Conservation (phyloP, 2,329 filamentous ascomycete species). For the Fusarium torreyae region DNA sequence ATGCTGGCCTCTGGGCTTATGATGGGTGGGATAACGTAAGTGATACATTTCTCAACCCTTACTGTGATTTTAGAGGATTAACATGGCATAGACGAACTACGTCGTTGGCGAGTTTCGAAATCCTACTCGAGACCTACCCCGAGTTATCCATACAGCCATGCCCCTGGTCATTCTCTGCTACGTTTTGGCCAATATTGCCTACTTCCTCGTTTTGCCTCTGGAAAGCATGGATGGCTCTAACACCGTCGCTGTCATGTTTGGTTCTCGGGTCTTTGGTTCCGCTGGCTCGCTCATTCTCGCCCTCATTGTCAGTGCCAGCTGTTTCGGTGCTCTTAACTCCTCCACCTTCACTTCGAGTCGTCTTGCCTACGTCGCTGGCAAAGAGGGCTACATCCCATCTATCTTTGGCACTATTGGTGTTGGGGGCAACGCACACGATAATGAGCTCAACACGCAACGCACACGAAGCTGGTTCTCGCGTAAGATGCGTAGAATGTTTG, state of each 20-base stretch:
- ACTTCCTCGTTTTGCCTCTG: slow-evolving; percentile 92
- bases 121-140: slow-evolving; percentile 88
- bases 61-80: not conserved
- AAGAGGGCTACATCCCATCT: slow-evolving; percentile 91
- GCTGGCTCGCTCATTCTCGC: slow-evolving; percentile 87
- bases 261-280: slow-evolving; percentile 88
- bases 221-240: slow-evolving; percentile 87
- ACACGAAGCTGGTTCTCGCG: slow-evolving; percentile 72
- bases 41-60: slow-evolving; percentile 34
- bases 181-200: slow-evolving; percentile 90
- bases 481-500: slow-evolving; percentile 73
- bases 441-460: slow-evolving; percentile 60
- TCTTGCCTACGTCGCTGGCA: slow-evolving; percentile 92
- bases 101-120: slow-evolving; percentile 98
- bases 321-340: slow-evolving; percentile 94
- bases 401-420: slow-evolving; percentile 89
- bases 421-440: slow-evolving; percentile 60
- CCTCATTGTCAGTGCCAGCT: slow-evolving; percentile 89
- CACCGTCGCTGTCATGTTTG: slow-evolving; percentile 96
- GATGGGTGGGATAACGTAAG: slow-evolving; percentile 98
- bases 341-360: slow-evolving; percentile 94
- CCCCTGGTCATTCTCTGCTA: slow-evolving; percentile 93
- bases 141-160: slow-evolving; percentile 97
- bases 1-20: slow-evolving; percentile 97
- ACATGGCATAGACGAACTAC: slow-evolving; percentile 84